phyloP scores from a whole-genome alignment of 2,329 filamentous ascomycete genomes.

The Penicillium polonicum region DNA sequence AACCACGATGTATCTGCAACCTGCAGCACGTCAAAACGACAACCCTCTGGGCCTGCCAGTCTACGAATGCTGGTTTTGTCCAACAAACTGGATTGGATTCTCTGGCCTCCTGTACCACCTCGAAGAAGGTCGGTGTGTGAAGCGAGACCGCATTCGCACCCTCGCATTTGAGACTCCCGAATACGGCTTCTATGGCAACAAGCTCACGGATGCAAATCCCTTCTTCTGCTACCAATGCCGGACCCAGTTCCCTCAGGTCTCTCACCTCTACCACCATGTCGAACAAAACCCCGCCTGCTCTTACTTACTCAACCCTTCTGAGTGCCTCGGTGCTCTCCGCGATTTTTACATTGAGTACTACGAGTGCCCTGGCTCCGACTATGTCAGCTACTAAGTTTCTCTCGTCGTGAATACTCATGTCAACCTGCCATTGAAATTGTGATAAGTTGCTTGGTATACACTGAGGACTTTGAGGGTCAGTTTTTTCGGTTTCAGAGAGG shows the following conservation, averaged over 20 bases:
- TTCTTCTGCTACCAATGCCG: slow-evolving; percentile 3
- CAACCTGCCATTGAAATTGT: background rate
- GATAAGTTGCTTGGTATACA: background rate
- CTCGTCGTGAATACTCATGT: background rate
- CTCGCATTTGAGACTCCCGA: slow-evolving; percentile 7
- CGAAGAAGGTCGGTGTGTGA: background rate
- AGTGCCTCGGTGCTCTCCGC: slow-evolving; percentile 1
- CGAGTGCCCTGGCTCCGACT: background rate
- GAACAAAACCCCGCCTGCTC: background rate
- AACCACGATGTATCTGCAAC: background rate
- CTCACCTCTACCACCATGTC: background rate
- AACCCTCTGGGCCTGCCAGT: background rate
- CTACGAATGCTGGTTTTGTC: slow-evolving; percentile 10
- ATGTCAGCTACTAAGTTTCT: background rate
- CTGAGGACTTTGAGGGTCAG: background rate
- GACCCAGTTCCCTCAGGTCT: background rate
- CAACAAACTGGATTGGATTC: background rate
- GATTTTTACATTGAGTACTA: slow-evolving; percentile 8
- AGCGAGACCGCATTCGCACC: background rate
- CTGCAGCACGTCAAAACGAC: background rate
- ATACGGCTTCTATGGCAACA: background rate
- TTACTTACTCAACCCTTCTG: background rate
- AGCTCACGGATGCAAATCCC: background rate
- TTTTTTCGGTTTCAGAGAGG: too few species aligned
- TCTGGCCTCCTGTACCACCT: background rate